These are phyloP conservation scores for Maudiozyma turicensis DNA, from an alignment of 805 yeast genomes.

Conservation along the genomic window DNA sequence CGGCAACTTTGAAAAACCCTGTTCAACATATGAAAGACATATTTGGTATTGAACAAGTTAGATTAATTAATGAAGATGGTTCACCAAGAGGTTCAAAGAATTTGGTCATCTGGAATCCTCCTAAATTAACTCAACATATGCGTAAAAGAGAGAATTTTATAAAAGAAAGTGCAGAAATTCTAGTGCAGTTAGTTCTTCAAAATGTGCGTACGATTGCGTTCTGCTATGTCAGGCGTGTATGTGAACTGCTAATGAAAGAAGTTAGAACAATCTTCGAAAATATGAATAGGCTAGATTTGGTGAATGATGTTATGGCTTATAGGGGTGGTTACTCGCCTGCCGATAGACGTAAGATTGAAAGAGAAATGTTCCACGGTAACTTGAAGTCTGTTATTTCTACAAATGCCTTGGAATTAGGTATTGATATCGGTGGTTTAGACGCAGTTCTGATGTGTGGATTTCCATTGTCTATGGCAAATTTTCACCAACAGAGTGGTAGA, in stretches of 20 bases:
- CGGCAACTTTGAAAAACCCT: slow-evolving; percentile 84
- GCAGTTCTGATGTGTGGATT: slow-evolving; percentile 90
- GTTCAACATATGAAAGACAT: slow-evolving; percentile 58
- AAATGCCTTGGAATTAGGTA: slow-evolving; percentile 90
- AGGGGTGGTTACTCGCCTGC: slow-evolving; percentile 88
- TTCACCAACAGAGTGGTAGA: slow-evolving; percentile 94
- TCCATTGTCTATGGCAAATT: slow-evolving; percentile 75
- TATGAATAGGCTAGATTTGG: slow-evolving; percentile 35
- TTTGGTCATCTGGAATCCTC: slow-evolving; percentile 79
- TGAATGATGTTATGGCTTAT: slow-evolving; percentile 76
- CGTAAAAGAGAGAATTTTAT: slow-evolving; percentile 63
- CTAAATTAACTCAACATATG: slow-evolving; percentile 45
- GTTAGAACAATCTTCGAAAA: slow-evolving; percentile 47
- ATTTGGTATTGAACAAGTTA: slow-evolving; percentile 56
- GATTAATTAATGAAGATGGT: slow-evolving; percentile 68
- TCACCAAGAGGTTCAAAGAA: slow-evolving; percentile 77
- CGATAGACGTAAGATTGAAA: slow-evolving; percentile 81
- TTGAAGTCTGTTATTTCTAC: slow-evolving; percentile 86
- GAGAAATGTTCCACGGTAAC: slow-evolving; percentile 81
- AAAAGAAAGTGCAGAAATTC: slow-evolving; percentile 62
- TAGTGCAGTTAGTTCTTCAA: slow-evolving; percentile 53
- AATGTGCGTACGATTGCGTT: slow-evolving; percentile 80
- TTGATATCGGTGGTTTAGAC: slow-evolving; percentile 88
- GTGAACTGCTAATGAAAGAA: slow-evolving; percentile 82
- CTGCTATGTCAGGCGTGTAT: slow-evolving; percentile 75